Base-by-base conservation (phyloP, 2,329 filamentous ascomycete genomes). In the Pseudonectria foliicola region DNA sequence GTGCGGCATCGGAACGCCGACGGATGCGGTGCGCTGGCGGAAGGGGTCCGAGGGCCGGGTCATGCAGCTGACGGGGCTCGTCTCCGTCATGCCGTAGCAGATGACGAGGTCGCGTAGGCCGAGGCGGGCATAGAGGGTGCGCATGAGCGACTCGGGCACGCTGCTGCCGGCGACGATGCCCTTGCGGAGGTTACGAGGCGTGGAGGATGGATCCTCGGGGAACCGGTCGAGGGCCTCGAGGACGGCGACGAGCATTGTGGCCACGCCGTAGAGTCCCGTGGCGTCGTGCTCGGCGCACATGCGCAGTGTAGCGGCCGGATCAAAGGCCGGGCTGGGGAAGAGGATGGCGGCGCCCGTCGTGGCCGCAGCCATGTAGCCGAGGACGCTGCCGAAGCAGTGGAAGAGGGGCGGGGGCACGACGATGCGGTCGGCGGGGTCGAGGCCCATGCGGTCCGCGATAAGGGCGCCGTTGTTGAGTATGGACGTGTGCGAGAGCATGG, bases 1-100 rank as follows among this genome's bases (percentile, higher is more conserved):
- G 56, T 96, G 89, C 7, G 89, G 87, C 62, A 96, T 77, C 1
- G 83, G 68, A n/a, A 73, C 68, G 3, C 92, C 92, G 2, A 96
- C 86, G 4, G 76, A 82, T 26, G 76, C 71, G 33, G 86, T 82
- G 27, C 88, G 72, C 60, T 83, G 84, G 25, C 73, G 72, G 3
- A 86, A 66, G 0, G 85, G 79, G 54, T 95, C 88, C 13, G 74
- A 62, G 0, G 85, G 89, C 0, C 77, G 69, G 0, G 89, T 95
- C 88, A 95, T 95, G 44, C 75, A 77, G 67, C 75, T 70, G 52
- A 86, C 83, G 27, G 83, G 83, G 31, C 71, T 74, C 2, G 89
- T 95, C 62, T 95, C 89, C 2, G 89, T 95, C 88, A 94, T 94
- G 42, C 89, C 89, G 59, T 95, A 96, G 67, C 89, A 95, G 44